A percentile compares a stretch with the other conserved stretches of the same genome.
Evolutionary conservation across 495 filamentous ascomycete genomes (phyloP).

Genomic region (Podospora anserina): DNA sequence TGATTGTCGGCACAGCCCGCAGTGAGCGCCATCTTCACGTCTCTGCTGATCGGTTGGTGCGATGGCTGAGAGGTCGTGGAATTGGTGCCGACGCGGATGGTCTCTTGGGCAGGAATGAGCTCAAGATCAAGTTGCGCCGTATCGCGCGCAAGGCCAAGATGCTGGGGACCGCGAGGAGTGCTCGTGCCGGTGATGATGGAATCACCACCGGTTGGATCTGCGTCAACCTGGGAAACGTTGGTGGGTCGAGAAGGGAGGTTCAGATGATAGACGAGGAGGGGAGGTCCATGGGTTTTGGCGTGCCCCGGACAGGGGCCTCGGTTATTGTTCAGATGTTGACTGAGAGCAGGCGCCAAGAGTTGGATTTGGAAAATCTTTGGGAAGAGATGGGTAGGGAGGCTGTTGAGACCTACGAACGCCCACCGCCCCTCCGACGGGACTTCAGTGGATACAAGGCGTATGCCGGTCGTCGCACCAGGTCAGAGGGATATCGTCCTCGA

Average conservation of each 20-base stretch:
- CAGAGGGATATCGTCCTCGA: background rate
- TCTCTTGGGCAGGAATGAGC: constrained; percentile 80
- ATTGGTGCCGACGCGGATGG: constrained; percentile 79
- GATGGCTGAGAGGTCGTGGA: constrained; percentile 76
- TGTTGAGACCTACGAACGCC: constrained; percentile 15
- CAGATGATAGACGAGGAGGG: constrained; percentile 41
- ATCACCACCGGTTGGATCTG: constrained; percentile 94
- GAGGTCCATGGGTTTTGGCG: constrained; percentile 73
- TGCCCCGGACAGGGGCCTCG: constrained; percentile 49
- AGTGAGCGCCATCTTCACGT: constrained; percentile 92
- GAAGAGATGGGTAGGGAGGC: constrained; percentile 32
- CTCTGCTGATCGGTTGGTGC: constrained; percentile 80
- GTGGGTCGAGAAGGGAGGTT: constrained; percentile 45
- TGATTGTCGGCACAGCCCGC: constrained; percentile 90
- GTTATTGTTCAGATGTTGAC: constrained; percentile 90
- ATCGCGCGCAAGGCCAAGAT: constrained; percentile 76
- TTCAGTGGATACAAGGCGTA: background rate
- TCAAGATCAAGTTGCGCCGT: constrained; percentile 80
- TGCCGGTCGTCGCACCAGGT: background rate
- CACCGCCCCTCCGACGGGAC: background rate
- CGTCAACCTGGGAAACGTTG: constrained; percentile 76
- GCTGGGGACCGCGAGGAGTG: constrained; percentile 52
- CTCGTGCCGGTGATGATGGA: constrained; percentile 65
- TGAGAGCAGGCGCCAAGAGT: constrained; percentile 74
- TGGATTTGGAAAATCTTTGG: constrained; percentile 85